phyloP scores from a whole-genome alignment of 192 early-diverging fungal genomes.

The Coemansia sp. region DNA sequence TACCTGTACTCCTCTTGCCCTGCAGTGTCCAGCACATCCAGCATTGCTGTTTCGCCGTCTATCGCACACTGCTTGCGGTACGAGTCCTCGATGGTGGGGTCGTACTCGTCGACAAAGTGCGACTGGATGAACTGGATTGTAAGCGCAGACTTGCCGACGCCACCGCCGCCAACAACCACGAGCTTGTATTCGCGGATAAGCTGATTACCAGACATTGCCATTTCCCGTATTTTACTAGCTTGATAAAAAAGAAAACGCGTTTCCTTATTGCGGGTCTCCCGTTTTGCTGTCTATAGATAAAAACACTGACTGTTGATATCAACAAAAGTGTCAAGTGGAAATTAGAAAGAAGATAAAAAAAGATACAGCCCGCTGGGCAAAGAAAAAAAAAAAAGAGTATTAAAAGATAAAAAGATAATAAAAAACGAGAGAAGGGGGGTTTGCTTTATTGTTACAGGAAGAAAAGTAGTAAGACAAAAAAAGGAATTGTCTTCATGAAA shows the following conservation, averaged over 20 bases:
- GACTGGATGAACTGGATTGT: slow-evolving; percentile 82
- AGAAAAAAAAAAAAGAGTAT: slow-evolving; percentile 1
- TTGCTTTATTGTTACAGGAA: background rate
- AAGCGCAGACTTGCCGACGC: slow-evolving; percentile 80
- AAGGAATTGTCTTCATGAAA: background rate
- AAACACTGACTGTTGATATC: too few relatives aligned
- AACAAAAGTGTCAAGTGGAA: too few relatives aligned
- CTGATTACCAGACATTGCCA: slow-evolving; percentile 52
- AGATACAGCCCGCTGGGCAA: background rate
- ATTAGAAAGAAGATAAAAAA: too few relatives aligned
- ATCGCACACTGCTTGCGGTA: slow-evolving; percentile 95
- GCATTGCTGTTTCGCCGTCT: slow-evolving; percentile 80
- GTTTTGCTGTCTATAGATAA: too few relatives aligned
- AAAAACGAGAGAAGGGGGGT: background rate
- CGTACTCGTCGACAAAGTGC: slow-evolving; percentile 88
- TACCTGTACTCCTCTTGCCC: slow-evolving; percentile 92
- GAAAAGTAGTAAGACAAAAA: background rate
- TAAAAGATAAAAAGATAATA: background rate
- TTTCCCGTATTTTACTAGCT: background rate
- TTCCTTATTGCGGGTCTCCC: background rate
- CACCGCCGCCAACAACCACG: slow-evolving; percentile 81
- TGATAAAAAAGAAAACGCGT: background rate
- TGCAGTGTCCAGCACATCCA: slow-evolving; percentile 94
- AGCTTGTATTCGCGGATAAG: slow-evolving; percentile 68
- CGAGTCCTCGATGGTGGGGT: slow-evolving; percentile 99